Base-by-base conservation (phyloP, 225 moss, liverwort and hornwort genomes). In the Pleurozium schreberi region DNA sequence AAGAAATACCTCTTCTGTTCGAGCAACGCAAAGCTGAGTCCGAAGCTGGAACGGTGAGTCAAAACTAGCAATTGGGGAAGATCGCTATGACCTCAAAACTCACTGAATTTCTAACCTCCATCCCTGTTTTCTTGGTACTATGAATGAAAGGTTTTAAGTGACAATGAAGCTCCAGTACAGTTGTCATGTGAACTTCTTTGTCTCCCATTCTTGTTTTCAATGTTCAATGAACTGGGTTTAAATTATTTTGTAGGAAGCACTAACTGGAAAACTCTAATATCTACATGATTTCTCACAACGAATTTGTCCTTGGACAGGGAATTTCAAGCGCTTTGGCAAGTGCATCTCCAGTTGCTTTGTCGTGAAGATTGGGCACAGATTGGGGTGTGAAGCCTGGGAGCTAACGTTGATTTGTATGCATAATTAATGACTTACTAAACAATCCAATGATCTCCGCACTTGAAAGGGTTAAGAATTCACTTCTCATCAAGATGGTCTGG, bases 1-100 rank as follows among this genome's bases (percentile, higher is more conserved):
- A 91, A 31, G 97, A 98, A 82, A 88, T 98, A 60, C 98, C 98
- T 38, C 94, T 88, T 70, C 84, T 97, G 55, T 93, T 97, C 33
- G 89, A 95, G 84, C 82, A 88, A 33, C 93, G 89, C 59, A 94
- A 96, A 88, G 84, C 89, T 12, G 62, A 82, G 9, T 36, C 82
- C 10, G 96, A 87, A 91, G 64, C 94, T 70, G 88, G 40, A 89
- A 43, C 93, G 90, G 94, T 95, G 90, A 93, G 94, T 89, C 45
- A 23, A 67, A 78, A 84, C 36, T 88, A 65, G 43, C 21, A 55
- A 38, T 27, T 59, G 78, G 87, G 67, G 57, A 33, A 34, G 66
- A 42, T 87, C 43, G 42, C 36, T 25, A 8, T 18, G 67, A 87
- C 40, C 52, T 77, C 53, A 52, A 52, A 76, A 23, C 31, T 86